A percentile compares a stretch with the other conserved stretches of the same genome.
phyloP scores from a whole-genome alignment of 768 basidiomycete species.

The Nevesoporus exiguus region DNA sequence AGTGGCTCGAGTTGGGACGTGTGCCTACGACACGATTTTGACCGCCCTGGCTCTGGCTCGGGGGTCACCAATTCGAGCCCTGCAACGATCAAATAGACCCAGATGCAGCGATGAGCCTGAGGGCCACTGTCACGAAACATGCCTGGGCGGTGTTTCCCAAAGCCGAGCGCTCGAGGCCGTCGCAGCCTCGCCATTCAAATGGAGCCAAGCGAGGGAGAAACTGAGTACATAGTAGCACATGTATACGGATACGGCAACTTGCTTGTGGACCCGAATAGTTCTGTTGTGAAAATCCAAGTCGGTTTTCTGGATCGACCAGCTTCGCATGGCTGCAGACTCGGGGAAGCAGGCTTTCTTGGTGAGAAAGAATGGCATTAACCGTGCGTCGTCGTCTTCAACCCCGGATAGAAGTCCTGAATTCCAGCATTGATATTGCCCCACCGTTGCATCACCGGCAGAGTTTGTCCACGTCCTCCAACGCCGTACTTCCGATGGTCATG shows the following conservation, averaged over 20 bases:
- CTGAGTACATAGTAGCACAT: not conserved
- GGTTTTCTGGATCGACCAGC: not conserved
- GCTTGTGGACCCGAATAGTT: slow-evolving; percentile 6
- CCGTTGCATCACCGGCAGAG: slow-evolving; percentile 29
- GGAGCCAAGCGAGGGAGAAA: not conserved
- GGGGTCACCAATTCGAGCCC: too few relatives aligned
- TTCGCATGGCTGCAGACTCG: slow-evolving; percentile 19
- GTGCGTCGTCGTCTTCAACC: slow-evolving; percentile 28
- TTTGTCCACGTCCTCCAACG: slow-evolving; percentile 52
- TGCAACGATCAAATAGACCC: too few relatives aligned
- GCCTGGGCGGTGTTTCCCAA: too few relatives aligned
- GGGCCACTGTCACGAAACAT: too few relatives aligned
- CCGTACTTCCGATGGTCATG: slow-evolving; percentile 40
- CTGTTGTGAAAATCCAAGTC: not conserved
- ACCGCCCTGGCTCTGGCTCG: not conserved
- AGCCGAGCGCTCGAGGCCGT: too few relatives aligned
- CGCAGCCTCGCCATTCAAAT: too few relatives aligned
- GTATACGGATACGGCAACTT: not conserved
- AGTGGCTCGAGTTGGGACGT: too few relatives aligned
- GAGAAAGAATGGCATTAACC: slow-evolving; percentile 34
- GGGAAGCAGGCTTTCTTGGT: slow-evolving; percentile 22
- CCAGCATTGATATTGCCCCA: slow-evolving; percentile 1
- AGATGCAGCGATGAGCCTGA: too few relatives aligned
- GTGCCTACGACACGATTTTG: not conserved
- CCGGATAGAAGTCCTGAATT: slow-evolving; percentile 11